Evolutionary conservation across 192 early-diverging fungal genomes (phyloP), one percentile per base, ranked within the genome.

Genomic region (Paraglomus occultum): DNA sequence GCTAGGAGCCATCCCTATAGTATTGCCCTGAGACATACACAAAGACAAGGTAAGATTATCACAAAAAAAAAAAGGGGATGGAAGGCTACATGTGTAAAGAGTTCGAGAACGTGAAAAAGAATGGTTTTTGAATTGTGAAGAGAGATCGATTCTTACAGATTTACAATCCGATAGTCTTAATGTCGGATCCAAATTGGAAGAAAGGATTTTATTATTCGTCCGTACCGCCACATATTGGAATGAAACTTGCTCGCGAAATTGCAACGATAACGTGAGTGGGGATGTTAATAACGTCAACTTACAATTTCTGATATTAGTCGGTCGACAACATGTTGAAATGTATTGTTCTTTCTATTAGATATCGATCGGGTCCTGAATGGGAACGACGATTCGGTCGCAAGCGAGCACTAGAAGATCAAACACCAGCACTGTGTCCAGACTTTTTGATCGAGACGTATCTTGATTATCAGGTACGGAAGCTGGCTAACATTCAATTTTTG

Each of bases 361-460:
- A 98, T 74, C 88, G 96, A 17, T 96, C 94, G 6, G 96, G 96
- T 0, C 96, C 96, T 44, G 96, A 98, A 80, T 98, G 96, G 96
- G 96, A 97, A 75, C 84, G 89, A 74, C 82, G 96, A 18, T 98
- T 98, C 77, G 95, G 96, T 7, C 79, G 94, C 14, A 90, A 91
- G 44, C 85, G 96, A 42, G 80, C 86, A 8, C 82, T 87, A 17
- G 90, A 91, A 11, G 80, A 89, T 38, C 81, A 87, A 63, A 75
- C 89, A 14, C 93, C 94, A 1, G 88, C 88, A 0, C 76, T 98
- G 51, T 95, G 93, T 59, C 88, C 96, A 0, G 96, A 99, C 72
- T 96, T 95, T 75, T 70, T 94, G 66, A 96, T 99, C 66, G 96
- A 99, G 76, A 94, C 91, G 8, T 99, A 99, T 70, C 73, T 97